These are phyloP conservation scores for Bocquillonia castaneifolia DNA, from an alignment of 441 rosid genomes.

Conservation along the genomic window DNA sequence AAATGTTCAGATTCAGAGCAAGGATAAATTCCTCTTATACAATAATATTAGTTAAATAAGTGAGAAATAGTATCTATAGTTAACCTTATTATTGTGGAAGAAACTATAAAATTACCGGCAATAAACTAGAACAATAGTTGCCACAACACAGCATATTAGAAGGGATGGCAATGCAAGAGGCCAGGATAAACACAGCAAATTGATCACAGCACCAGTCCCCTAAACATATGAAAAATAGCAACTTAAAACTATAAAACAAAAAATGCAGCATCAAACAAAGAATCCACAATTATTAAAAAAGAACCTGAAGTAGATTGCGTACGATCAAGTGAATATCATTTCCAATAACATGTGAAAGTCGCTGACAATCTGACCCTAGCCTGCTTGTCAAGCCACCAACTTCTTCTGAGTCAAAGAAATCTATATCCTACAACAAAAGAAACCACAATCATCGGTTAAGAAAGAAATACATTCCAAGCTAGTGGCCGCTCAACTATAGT, in stretches of 20 bases:
- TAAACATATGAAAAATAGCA: slow-evolving; percentile 17
- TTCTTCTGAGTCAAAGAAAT: slow-evolving; percentile 43
- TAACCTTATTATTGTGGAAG: slow-evolving; percentile 11
- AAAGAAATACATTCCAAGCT: slow-evolving; percentile 6
- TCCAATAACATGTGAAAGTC: slow-evolving; percentile 42
- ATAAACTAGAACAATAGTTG: slow-evolving; percentile 35
- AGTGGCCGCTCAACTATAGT: not conserved
- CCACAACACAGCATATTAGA: slow-evolving; percentile 36
- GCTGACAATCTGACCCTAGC: slow-evolving; percentile 54
- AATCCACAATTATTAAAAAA: not conserved
- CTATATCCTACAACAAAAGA: slow-evolving; percentile 36
- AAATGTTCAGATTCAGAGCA: not conserved
- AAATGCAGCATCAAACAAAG: not conserved
- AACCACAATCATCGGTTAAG: slow-evolving; percentile 2
- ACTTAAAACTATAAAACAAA: slow-evolving; percentile 3
- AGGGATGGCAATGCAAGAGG: slow-evolving; percentile 47
- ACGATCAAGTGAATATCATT: slow-evolving; percentile 43
- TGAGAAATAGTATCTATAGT: too few relatives aligned
- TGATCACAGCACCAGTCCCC: slow-evolving; percentile 54
- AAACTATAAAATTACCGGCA: slow-evolving; percentile 34
- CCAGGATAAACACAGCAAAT: slow-evolving; percentile 51
- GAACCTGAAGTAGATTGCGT: slow-evolving; percentile 51
- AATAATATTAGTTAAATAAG: not conserved
- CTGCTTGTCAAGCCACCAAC: slow-evolving; percentile 57
- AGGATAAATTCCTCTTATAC: not conserved